Evolutionary conservation across 2,329 filamentous ascomycete genomes (phyloP), one percentile per base, ranked within the genome.

Genomic region (Colletotrichum tanaceti): DNA sequence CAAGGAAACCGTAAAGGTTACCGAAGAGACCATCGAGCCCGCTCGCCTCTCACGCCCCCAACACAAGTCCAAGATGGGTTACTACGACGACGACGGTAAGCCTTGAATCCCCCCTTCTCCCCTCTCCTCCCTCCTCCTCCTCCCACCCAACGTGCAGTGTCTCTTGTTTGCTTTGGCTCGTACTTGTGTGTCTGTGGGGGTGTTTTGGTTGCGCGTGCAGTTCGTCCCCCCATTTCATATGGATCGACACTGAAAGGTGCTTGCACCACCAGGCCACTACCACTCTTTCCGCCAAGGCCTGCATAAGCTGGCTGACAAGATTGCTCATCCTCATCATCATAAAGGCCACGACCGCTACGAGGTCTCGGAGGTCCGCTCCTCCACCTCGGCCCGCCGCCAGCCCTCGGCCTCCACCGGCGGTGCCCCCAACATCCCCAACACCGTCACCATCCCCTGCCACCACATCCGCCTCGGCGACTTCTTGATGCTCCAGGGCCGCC

Each of bases 401-500:
- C 72, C 74, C 69, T 73, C 76, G 66, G 64, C 77, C 58, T 74
- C 76, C 69, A 78, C 76, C 68, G 73, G 75, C 57, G 75, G 77
- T 67, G 78, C 76, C 65, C 73, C 76, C 57, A 78, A 78, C 73
- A 75, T 84, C 69, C 87, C 91, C 80, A 94, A 96, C 88, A 97
- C 93, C 76, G 94, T 98, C 82, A 95, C 94, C 80, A 98, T 99
- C 83, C 96, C 97, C 74, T 97, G 94, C 91, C 93, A 99, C 90
- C 97, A 98, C 89, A 95, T 99, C 86, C 96, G 96, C 86, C 93
- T 98, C 77, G 96, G 96, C 83, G 96, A 99, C 84, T 93, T 99
- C 85, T 85, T 99, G 84, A 97, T 98, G 86, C 93, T 99, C 75
- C 96, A 99, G 89, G 95, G 95, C 82, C 95, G 96, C 77, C 94